Conservation (phyloP, 2,329 filamentous ascomycete species). For the Trichoderma sp. region DNA sequence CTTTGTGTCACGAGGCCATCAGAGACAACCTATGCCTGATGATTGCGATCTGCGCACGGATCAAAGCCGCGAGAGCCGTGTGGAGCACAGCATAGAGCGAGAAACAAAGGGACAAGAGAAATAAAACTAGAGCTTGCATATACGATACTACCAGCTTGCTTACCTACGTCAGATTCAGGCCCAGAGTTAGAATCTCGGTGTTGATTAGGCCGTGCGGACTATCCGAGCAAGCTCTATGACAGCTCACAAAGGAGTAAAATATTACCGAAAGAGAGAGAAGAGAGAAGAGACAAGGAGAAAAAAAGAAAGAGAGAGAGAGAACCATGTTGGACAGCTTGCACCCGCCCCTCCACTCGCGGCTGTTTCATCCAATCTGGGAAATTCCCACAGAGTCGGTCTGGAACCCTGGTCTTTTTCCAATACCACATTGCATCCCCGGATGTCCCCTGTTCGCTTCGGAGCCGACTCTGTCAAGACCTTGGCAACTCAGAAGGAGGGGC, state of each 20-base stretch:
- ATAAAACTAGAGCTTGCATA: background rate
- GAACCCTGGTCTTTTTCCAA: background rate
- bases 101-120: background rate
- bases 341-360: background rate
- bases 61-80: background rate
- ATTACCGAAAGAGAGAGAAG: background rate
- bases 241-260: background rate
- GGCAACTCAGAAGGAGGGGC: background rate
- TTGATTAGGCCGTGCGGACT: background rate
- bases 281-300: background rate
- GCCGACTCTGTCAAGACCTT: background rate
- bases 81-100: background rate
- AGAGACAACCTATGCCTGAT: background rate
- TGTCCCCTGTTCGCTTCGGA: background rate
- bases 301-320: background rate
- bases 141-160: background rate
- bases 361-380: constrained; percentile 6
- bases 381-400: constrained; percentile 19
- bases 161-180: background rate
- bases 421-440: background rate
- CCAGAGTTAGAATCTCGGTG: background rate
- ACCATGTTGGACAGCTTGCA: background rate
- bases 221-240: background rate
- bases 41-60: constrained; percentile 6
- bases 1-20: constrained; percentile 11